Evolutionary conservation across 805 yeast genomes (phyloP).

Genomic region (Schwanniomyces occidentalis): DNA sequence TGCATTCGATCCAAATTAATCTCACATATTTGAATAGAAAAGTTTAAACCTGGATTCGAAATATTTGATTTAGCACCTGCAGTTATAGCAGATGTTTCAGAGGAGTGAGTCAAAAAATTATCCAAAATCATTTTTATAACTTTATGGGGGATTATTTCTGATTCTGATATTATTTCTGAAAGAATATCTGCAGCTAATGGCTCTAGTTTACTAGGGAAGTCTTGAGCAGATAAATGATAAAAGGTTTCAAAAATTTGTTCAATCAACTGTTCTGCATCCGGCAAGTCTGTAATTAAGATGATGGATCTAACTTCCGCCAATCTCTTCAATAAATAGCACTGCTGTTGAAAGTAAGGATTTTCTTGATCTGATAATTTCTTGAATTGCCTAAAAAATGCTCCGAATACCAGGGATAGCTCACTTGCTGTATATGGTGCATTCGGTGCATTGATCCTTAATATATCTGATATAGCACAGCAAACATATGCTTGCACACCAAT

Average conservation of each 20-base stretch:
- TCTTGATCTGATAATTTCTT: constrained; percentile 53
- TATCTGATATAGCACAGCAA: constrained; percentile 75
- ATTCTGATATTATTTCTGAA: constrained; percentile 71
- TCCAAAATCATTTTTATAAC: constrained; percentile 66
- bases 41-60: constrained; percentile 60
- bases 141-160: constrained; percentile 58
- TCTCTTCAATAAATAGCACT: constrained; percentile 62
- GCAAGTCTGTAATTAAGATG: constrained; percentile 72
- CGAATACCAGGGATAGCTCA: constrained; percentile 65
- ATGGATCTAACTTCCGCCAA: constrained; percentile 75
- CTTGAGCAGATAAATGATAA: constrained; percentile 50
- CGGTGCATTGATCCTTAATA: constrained; percentile 79
- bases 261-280: constrained; percentile 57
- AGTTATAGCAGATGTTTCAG: constrained; percentile 21
- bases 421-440: constrained; percentile 80
- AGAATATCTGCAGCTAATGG: constrained; percentile 69
- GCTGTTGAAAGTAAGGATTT: constrained; percentile 62
- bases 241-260: constrained; percentile 59
- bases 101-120: constrained; percentile 45
- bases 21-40: constrained; percentile 68
- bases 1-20: constrained; percentile 72
- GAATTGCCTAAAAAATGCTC: constrained; percentile 64
- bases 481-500: constrained; percentile 66
- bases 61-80: constrained; percentile 21
- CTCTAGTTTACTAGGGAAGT: constrained; percentile 54